Conservation (phyloP, 768 basidiomycete genomes). For the Mycena floridula region DNA sequence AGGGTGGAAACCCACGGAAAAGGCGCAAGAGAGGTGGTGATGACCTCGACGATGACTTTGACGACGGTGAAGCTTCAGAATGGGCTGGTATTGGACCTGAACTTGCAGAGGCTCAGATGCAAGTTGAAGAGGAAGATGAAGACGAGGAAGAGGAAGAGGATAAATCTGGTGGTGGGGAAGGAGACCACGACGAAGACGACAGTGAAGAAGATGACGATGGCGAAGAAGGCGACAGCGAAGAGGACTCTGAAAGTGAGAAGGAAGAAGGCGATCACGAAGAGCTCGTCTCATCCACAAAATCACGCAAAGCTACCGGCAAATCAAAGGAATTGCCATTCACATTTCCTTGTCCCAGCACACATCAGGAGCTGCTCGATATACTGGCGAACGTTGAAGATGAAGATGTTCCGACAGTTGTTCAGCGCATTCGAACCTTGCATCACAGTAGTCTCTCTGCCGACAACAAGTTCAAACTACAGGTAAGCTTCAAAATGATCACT, state of each 20-base stretch:
- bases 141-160: conserved; percentile 25
- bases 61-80: conserved; percentile 31
- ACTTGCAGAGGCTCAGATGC: conserved; percentile 25
- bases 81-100: conserved; percentile 38
- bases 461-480: conserved; percentile 92
- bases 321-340: conserved; percentile 81
- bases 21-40: conserved; percentile 64
- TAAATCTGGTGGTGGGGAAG: conserved; percentile 25
- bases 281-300: conserved; percentile 26
- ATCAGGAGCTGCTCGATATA: conserved; percentile 87
- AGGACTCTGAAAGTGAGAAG: conserved; percentile 29
- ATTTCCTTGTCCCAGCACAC: conserved; percentile 80
- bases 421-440: conserved; percentile 85
- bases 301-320: conserved; percentile 24
- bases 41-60: conserved; percentile 88
- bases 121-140: conserved; percentile 23
- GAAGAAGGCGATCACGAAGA: conserved; percentile 42
- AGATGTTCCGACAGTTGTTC: conserved; percentile 74
- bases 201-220: conserved; percentile 29
- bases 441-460: conserved; percentile 90
- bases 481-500: conserved; percentile 22
- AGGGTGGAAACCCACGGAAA: conserved; percentile 36
- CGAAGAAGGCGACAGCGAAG: conserved; percentile 29
- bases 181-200: conserved; percentile 29
- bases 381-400: conserved; percentile 63